Conservation (phyloP, 805 yeast species). For the Lipomyces anomalus region DNA sequence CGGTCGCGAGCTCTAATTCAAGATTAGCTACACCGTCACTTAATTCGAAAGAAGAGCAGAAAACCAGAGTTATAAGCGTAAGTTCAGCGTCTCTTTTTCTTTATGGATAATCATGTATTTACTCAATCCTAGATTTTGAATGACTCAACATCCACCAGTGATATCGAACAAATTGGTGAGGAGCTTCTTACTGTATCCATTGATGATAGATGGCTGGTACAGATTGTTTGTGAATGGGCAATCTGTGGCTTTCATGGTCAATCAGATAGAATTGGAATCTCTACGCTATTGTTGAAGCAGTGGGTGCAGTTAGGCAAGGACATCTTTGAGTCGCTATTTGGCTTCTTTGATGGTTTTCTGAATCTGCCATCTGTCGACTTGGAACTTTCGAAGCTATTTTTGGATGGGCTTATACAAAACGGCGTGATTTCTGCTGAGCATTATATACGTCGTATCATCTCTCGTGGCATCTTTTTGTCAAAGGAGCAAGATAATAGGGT, state of each 20-base stretch:
- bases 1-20: constrained; percentile 6
- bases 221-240: constrained; percentile 30
- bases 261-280: constrained; percentile 25
- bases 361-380: constrained; percentile 35
- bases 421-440: constrained; percentile 53
- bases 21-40: constrained; percentile 24
- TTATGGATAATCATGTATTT: no score
- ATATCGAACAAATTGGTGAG: constrained; percentile 16
- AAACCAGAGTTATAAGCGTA: constrained; percentile 6
- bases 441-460: constrained; percentile 73
- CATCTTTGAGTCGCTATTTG: constrained; percentile 26
- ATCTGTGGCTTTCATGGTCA: constrained; percentile 19
- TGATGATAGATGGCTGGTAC: constrained; percentile 14
- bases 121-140: no score
- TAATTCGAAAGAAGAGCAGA: constrained; percentile 6
- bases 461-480: constrained; percentile 71
- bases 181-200: constrained; percentile 24
- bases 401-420: constrained; percentile 45
- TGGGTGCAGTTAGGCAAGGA: constrained; percentile 22
- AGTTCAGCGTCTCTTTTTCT: no score
- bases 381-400: constrained; percentile 15
- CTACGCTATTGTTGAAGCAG: constrained; percentile 21
- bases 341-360: constrained; percentile 23
- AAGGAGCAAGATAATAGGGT: constrained; percentile 8
- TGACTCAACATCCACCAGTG: constrained; percentile 21